Conservation (phyloP, 2,329 filamentous ascomycete genomes). For the Dactylella cylindrospora region DNA sequence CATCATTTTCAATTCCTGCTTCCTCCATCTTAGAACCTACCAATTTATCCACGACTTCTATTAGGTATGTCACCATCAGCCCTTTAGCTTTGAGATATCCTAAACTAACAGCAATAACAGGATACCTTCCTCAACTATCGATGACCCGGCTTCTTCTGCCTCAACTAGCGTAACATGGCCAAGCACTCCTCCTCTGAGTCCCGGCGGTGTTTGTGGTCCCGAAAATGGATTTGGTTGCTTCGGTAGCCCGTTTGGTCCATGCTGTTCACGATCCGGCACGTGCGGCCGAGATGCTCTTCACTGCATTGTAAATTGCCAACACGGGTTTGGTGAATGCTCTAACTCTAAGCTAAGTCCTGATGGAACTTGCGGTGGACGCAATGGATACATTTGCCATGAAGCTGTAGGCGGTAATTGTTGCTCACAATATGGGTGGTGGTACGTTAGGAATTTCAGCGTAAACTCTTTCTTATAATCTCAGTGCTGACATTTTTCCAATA, state of each 20-base stretch:
- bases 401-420: conserved; percentile 54
- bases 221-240: conserved; percentile 29
- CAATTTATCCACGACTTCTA: neutral
- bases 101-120: conserved; percentile 13
- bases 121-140: no score
- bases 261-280: conserved; percentile 39
- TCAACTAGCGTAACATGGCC: conserved; percentile 12
- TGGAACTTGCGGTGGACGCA: conserved; percentile 52
- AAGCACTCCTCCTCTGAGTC: conserved; percentile 15
- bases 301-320: conserved; percentile 32
- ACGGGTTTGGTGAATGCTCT: conserved; percentile 33
- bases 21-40: neutral
- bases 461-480: neutral
- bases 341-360: conserved; percentile 49
- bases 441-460: conserved; percentile 36
- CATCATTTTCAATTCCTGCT: neutral
- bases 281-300: conserved; percentile 36
- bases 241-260: conserved; percentile 23
- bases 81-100: neutral
- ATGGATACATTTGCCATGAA: conserved; percentile 52
- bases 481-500: neutral
- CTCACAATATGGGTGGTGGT: conserved; percentile 54
- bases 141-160: no score
- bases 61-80: no score
- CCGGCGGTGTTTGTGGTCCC: conserved; percentile 22